A percentile compares a stretch with the other conserved stretches of the same genome.
Conservation (phyloP, 345 rosid species). For the Chamaenerion angustifolium region DNA sequence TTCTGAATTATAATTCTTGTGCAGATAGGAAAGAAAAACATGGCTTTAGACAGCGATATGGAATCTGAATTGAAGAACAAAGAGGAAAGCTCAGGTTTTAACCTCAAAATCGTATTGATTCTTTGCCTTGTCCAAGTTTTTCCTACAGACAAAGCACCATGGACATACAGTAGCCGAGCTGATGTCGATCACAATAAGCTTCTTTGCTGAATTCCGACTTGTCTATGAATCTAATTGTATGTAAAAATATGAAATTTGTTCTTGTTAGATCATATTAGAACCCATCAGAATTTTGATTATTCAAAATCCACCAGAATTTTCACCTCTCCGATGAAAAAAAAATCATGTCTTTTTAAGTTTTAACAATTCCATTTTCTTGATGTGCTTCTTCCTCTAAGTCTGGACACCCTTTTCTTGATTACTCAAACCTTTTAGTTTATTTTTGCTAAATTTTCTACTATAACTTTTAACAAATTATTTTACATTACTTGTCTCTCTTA, state of each 20-base stretch:
- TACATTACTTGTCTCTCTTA: too few relatives aligned
- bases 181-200: slow-evolving; percentile 45
- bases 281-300: neutral
- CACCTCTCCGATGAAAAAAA: too few relatives aligned
- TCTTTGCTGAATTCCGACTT: slow-evolving; percentile 29
- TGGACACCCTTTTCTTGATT: too few relatives aligned
- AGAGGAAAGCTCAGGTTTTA: too few relatives aligned
- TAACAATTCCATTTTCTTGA: too few relatives aligned
- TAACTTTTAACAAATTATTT: too few relatives aligned
- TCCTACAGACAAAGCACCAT: slow-evolving; percentile 80
- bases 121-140: slow-evolving; percentile 63
- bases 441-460: too few relatives aligned
- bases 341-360: too few relatives aligned
- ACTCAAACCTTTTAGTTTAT: too few relatives aligned
- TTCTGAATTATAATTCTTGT: too few relatives aligned
- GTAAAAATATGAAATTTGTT: neutral
- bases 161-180: slow-evolving; percentile 81
- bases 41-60: neutral
- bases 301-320: too few relatives aligned
- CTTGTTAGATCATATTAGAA: neutral
- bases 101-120: slow-evolving; percentile 65
- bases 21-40: slow-evolving; percentile 3
- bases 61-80: neutral
- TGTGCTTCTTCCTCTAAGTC: too few relatives aligned
- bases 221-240: slow-evolving; percentile 8